Conservation (phyloP, 2,329 filamentous ascomycete genomes). For the Catunica adiposa region DNA sequence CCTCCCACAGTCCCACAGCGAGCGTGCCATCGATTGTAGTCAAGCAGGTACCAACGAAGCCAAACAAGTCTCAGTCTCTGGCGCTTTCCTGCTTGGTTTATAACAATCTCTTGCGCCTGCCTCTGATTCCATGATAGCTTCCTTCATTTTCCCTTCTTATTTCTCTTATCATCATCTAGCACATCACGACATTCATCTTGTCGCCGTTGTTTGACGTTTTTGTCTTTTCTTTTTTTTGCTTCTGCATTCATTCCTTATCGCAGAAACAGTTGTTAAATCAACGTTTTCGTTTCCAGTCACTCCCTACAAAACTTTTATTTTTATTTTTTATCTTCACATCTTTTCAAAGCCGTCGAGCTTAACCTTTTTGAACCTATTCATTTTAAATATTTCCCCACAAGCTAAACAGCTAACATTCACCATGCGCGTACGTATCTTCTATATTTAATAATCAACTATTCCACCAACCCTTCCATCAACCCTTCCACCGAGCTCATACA, state of each 20-base stretch:
- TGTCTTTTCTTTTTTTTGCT: constrained; percentile 10
- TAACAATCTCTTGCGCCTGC: not conserved
- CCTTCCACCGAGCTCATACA: not conserved
- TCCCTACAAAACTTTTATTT: constrained; percentile 13
- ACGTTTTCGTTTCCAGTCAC: constrained; percentile 15
- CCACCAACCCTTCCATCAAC: too few species aligned
- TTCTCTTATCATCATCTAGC: constrained; percentile 2
- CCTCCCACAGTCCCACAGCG: not conserved
- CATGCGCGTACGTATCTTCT: constrained; percentile 15
- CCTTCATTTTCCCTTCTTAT: constrained; percentile 4
- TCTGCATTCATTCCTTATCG: not conserved
- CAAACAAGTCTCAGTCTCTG: constrained; percentile 1
- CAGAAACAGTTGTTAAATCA: constrained; percentile 7
- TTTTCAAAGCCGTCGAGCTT: not conserved
- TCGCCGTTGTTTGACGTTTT: not conserved
- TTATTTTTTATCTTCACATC: not conserved
- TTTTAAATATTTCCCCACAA: not conserved
- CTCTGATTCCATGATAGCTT: not conserved
- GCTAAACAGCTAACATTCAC: not conserved
- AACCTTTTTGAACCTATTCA: not conserved
- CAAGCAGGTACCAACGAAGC: not conserved
- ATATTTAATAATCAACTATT: too few species aligned
- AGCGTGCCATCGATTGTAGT: not conserved
- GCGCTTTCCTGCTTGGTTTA: constrained; percentile 4
- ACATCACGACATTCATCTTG: constrained; percentile 3